These are phyloP conservation scores for Beauveria rudraprayagi DNA, from an alignment of 2,329 filamentous ascomycete genomes.

Conservation along the genomic window DNA sequence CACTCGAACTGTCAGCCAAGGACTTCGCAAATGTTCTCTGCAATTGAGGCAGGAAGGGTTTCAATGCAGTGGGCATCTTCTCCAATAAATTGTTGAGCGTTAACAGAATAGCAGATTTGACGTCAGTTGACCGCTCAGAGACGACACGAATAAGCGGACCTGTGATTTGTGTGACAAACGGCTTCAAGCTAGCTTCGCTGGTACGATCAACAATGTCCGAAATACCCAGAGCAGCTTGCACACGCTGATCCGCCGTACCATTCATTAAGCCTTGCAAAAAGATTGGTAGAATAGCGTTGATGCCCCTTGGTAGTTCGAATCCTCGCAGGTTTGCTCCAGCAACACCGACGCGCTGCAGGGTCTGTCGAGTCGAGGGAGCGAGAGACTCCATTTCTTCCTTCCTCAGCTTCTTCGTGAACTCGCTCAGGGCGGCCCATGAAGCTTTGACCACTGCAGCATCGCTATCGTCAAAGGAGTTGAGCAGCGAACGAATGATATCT, in stretches of 20 bases:
- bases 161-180: slow-evolving; percentile 95
- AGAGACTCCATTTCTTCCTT: slow-evolving; percentile 98
- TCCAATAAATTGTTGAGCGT: slow-evolving; percentile 92
- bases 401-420: slow-evolving; percentile 79
- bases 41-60: slow-evolving; percentile 93
- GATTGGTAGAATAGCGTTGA: slow-evolving; percentile 91
- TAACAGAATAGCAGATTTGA: slow-evolving; percentile 88
- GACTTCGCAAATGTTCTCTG: slow-evolving; percentile 97
- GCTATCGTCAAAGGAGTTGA: slow-evolving; percentile 85
- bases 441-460: slow-evolving; percentile 81
- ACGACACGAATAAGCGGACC: slow-evolving; percentile 96
- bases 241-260: slow-evolving; percentile 83
- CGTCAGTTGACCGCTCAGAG: slow-evolving; percentile 89
- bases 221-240: slow-evolving; percentile 84
- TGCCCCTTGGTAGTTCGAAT: slow-evolving; percentile 90
- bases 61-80: slow-evolving; percentile 91
- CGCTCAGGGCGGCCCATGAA: slow-evolving; percentile 77
- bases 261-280: slow-evolving; percentile 98
- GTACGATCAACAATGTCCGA: slow-evolving; percentile 94
- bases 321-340: slow-evolving; percentile 77
- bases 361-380: slow-evolving; percentile 76
- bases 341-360: slow-evolving; percentile 81
- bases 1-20: slow-evolving; percentile 85
- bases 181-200: slow-evolving; percentile 77
- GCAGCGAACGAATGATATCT: slow-evolving; percentile 81